These are phyloP conservation scores for Yamadazyma friedrichii DNA, from an alignment of 1,139 yeast species.

Conservation along the genomic window DNA sequence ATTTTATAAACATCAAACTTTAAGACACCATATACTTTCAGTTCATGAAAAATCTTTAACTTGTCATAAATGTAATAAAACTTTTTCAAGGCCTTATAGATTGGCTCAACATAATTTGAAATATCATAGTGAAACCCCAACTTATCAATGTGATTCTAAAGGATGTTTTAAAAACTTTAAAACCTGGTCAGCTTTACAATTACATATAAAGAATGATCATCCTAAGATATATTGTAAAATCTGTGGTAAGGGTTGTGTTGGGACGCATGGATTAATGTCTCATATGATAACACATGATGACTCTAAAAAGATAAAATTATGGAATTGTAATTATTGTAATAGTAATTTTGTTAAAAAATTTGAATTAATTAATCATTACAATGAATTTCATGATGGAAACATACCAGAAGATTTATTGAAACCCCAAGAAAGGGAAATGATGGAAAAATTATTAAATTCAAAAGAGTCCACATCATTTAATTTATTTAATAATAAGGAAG, in stretches of 20 bases:
- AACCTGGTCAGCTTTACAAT: slow-evolving; percentile 75
- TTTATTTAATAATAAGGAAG: slow-evolving; percentile 3
- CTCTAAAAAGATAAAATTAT: slow-evolving; percentile 47
- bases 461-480: slow-evolving; percentile 10
- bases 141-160: slow-evolving; percentile 60
- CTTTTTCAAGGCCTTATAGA: slow-evolving; percentile 59
- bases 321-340: slow-evolving; percentile 60
- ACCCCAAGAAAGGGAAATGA: slow-evolving; percentile 22
- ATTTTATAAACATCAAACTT: slow-evolving; percentile 76
- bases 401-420: slow-evolving; percentile 34
- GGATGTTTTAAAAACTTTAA: slow-evolving; percentile 62
- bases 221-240: slow-evolving; percentile 64
- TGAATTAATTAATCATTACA: slow-evolving; percentile 44
- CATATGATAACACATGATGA: slow-evolving; percentile 63
- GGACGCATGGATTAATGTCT: slow-evolving; percentile 63
- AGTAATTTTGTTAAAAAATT: slow-evolving; percentile 35
- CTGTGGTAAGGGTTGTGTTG: slow-evolving; percentile 77
- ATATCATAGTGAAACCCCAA: slow-evolving; percentile 55
- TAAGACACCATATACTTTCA: slow-evolving; percentile 67
- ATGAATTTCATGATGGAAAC: slow-evolving; percentile 40
- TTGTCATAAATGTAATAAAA: slow-evolving; percentile 60
- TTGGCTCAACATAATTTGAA: slow-evolving; percentile 61
- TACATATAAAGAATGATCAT: slow-evolving; percentile 71
- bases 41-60: slow-evolving; percentile 56
- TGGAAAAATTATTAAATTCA: slow-evolving; percentile 22